Evolutionary conservation across 176 grass and related monocot genomes (phyloP), one percentile per base, ranked within the genome.

Genomic region (Phragmites australis): DNA sequence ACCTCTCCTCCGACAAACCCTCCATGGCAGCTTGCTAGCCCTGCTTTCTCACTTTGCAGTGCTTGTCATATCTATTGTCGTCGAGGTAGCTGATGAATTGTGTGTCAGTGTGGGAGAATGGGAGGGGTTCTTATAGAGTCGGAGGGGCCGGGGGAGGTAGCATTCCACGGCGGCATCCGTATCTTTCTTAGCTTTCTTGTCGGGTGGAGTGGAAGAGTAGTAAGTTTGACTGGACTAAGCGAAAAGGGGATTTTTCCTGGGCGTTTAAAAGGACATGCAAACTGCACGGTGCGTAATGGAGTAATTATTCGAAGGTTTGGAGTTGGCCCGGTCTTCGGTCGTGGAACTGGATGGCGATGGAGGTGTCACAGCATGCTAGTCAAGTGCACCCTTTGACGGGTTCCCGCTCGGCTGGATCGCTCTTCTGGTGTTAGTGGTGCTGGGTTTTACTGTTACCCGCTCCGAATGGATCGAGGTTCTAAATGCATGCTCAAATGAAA

Each of bases 241-340:
- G 12, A n/a, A 78, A 73, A 14, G 19, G 12, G 0, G 25, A 4
- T 65, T 74, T 66, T 74, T 37, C 68, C 46, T 6, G 22, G 25
- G 65, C 5, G 75, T 75, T 80, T 60, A 80, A 39, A 63, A 44
- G 27, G 46, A 48, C 63, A 8, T 49, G 32, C n/a, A n/a, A n/a
- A n/a, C n/a, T 19, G 14, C 4, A n/a, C n/a, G n/a, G n/a, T 69
- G 34, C 10, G 16, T 71, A 55, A 22, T 39, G 25, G 18, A n/a
- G n/a, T n/a, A n/a, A n/a, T n/a, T 1, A 14, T 81, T 89, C 82
- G 76, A 89, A 70, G 37, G 37, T 21, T 70, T 81, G 15, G 77
- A 80, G 23, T 76, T 85, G 47, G 87, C 81, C 82, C 37, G 82
- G 77, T 89, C 87, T 70, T 76, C n/a, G 81, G 76, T 80, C 81